Evolutionary conservation across 768 basidiomycete species (phyloP), one percentile per base, ranked within the genome.

Genomic region (Leccinum ochraceum): DNA sequence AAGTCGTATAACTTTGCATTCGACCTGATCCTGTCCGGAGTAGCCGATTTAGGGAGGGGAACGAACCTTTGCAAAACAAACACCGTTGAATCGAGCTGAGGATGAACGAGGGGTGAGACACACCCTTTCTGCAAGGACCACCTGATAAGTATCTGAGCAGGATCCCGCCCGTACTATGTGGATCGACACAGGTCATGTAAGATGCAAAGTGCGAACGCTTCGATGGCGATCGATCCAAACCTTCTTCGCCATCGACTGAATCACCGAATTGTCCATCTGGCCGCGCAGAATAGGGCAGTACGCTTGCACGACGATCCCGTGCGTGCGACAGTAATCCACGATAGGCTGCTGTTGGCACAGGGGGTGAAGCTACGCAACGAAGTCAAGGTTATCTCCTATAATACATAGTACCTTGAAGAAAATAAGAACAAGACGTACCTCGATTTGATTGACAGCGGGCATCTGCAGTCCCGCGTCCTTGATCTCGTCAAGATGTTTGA

Each of bases 41-140:
- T 90, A 32, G 83, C 83, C 50, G 89, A 90, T 75, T 95, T 95
- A 2, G 93, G 91, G 9, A 98, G 82, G 0, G 92, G 90, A 0
- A 92, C 81, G 65, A 84, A 92, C 17, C 93, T 94, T 60, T 13
- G 22, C 37, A 13, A 5, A 36, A 48, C 42, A 53, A 9, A 24
- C 11, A 49, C 3, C 28, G 26, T 37, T 16, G 34, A 34, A 50
- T 46, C 36, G 16, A 16, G n/a, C 20, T 11, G 26, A 26, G 14
- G 32, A 54, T 34, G 16, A 54, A 56, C 39, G n/a, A 53, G 44
- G 50, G 55, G 50, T 56, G 57, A 51, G 57, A 75, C 83, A 53
- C 66, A 90, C 90, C 87, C 86, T 68, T 82, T 85, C 72, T 97
- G 95, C 39, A 98, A 76, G 30, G 93, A 95, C 92, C 94, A 97